These are phyloP conservation scores for Magnaporthiopsis rhizophila DNA, from an alignment of 2,329 filamentous ascomycete genomes.

Conservation along the genomic window DNA sequence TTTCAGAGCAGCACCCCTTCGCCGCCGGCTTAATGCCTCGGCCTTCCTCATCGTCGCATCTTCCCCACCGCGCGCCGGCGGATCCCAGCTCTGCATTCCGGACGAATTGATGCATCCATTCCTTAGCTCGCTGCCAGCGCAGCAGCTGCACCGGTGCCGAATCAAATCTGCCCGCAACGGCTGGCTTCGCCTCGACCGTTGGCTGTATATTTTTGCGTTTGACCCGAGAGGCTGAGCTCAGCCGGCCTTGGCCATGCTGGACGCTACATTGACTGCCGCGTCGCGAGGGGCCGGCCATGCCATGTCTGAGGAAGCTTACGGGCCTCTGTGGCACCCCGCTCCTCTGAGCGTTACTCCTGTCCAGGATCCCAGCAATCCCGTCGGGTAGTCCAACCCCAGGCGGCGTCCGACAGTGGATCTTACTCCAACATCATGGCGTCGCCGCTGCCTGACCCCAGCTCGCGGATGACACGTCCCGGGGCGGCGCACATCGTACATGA, in stretches of 20 bases:
- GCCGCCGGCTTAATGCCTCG: background rate
- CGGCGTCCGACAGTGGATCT: background rate
- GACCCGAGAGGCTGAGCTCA: background rate
- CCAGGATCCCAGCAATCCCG: background rate
- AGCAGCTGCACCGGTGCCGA: background rate
- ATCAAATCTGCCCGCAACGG: background rate
- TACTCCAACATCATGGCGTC: background rate
- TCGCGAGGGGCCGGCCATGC: background rate
- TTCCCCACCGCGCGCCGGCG: background rate
- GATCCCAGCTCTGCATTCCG: background rate
- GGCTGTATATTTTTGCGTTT: background rate
- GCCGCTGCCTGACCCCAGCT: background rate
- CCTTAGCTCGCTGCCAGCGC: background rate
- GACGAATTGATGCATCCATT: background rate
- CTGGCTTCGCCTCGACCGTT: background rate
- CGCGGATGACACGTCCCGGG: background rate
- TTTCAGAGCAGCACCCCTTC: too few relatives aligned
- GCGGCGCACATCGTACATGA: conserved; percentile 8
- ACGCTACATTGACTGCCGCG: background rate
- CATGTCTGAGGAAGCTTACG: background rate
- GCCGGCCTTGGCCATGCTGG: background rate
- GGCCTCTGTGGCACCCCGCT: background rate
- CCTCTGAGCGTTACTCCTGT: background rate
- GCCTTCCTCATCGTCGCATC: background rate
- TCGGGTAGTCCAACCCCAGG: background rate